A percentile compares a stretch with the other conserved stretches of the same genome.
These are phyloP conservation scores for Ogataea glucozyma DNA, from an alignment of 805 yeast species.

Conservation along the genomic window DNA sequence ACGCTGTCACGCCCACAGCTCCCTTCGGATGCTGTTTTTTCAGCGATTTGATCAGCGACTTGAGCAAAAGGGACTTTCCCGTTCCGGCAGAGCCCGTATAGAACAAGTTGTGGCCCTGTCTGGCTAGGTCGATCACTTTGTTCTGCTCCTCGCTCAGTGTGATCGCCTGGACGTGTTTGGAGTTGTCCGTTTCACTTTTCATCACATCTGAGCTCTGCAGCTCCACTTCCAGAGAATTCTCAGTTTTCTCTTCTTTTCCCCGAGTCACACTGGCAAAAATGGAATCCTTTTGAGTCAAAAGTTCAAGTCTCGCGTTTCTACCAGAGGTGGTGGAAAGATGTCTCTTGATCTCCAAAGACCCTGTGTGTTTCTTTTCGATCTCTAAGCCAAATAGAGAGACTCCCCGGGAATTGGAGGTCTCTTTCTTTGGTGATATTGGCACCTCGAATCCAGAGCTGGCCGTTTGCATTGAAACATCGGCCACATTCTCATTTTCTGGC, in stretches of 20 bases:
- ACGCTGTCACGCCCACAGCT: slow-evolving; percentile 74
- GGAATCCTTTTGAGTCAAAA: slow-evolving; percentile 24
- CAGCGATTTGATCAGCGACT: slow-evolving; percentile 57
- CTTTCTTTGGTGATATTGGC: neutral
- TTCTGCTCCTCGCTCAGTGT: slow-evolving; percentile 62
- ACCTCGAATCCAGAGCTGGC: too few relatives aligned
- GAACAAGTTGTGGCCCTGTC: slow-evolving; percentile 68
- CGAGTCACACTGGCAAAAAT: slow-evolving; percentile 8
- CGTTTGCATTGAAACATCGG: too few relatives aligned
- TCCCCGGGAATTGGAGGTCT: too few relatives aligned
- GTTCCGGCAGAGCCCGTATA: slow-evolving; percentile 99
- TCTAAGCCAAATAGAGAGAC: slow-evolving; percentile 1
- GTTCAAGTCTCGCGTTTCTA: slow-evolving; percentile 20
- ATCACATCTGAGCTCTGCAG: slow-evolving; percentile 4
- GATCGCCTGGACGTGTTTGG: slow-evolving; percentile 28
- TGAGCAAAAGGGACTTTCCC: slow-evolving; percentile 88
- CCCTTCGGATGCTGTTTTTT: slow-evolving; percentile 46
- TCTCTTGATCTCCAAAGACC: too few relatives aligned
- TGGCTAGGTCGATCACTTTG: slow-evolving; percentile 60
- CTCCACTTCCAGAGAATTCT: slow-evolving; percentile 1
- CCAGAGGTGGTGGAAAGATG: too few relatives aligned
- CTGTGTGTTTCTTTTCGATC: slow-evolving; percentile 7
- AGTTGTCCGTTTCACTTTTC: neutral
- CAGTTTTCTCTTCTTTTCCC: neutral
- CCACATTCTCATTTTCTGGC: too few relatives aligned